Percentiles rank a stretch among this genome's conserved stretches.
Evolutionary conservation across 352 stramenopile species (phyloP).

Genomic region (Aphanomyces astaci): DNA sequence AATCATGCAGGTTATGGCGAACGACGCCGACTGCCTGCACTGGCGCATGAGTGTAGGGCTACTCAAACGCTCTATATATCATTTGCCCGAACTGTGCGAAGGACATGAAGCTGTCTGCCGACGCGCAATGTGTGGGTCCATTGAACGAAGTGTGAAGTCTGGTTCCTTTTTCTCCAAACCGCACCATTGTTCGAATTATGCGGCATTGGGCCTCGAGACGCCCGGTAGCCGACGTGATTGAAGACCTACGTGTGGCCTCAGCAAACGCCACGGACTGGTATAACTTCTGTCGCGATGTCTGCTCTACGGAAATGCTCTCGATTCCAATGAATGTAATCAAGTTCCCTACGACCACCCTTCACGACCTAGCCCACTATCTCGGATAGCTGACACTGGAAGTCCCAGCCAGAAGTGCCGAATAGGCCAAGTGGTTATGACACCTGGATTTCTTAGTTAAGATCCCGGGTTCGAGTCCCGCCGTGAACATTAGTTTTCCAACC

Average conservation of each 20-base stretch:
- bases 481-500: too few relatives aligned
- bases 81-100: not conserved
- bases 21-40: not conserved
- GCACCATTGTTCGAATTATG: not conserved
- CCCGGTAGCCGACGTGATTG: not conserved
- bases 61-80: not conserved
- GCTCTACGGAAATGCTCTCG: not conserved
- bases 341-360: too few relatives aligned
- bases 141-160: conserved; percentile 1
- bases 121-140: not conserved
- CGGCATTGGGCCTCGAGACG: not conserved
- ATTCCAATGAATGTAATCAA: not conserved
- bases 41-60: not conserved
- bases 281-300: not conserved
- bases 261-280: not conserved
- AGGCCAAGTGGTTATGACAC: too few relatives aligned
- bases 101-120: not conserved
- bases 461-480: too few relatives aligned
- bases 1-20: not conserved
- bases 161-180: not conserved
- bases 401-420: too few relatives aligned
- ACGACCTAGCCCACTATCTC: too few relatives aligned
- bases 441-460: too few relatives aligned
- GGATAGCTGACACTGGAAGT: too few relatives aligned
- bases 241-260: not conserved